Percentiles rank a stretch among this genome's conserved stretches.
These are phyloP conservation scores for Paragyromitra xinjiangensis DNA, from an alignment of 495 filamentous ascomycete species.

Conservation along the genomic window DNA sequence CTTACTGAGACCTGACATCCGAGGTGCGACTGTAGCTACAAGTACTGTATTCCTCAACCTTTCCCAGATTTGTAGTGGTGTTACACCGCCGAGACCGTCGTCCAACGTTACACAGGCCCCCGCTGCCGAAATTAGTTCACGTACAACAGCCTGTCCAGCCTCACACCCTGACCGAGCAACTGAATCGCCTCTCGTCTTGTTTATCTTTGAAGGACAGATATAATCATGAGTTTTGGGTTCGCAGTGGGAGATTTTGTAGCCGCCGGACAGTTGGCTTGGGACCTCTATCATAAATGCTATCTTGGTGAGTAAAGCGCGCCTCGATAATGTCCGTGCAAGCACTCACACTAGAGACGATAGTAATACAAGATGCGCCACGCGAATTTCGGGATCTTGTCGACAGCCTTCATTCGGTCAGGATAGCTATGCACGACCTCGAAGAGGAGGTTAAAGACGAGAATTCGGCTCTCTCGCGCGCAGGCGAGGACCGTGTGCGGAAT, in stretches of 20 bases:
- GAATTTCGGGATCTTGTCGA: conserved; percentile 35
- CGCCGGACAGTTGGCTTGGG: conserved; percentile 20
- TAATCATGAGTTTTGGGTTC: conserved; percentile 18
- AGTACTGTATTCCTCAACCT: no score
- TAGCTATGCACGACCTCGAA: conserved; percentile 19
- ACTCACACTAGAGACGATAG: background rate
- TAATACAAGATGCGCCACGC: conserved; percentile 34
- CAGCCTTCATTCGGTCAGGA: conserved; percentile 4
- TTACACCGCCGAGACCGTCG: background rate
- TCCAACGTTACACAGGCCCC: background rate
- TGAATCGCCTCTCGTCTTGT: background rate
- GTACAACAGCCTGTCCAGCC: background rate
- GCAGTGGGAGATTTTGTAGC: conserved; percentile 14
- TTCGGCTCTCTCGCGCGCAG: conserved; percentile 28
- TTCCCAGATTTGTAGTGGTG: background rate
- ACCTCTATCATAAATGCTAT: conserved; percentile 33
- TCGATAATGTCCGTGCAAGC: background rate
- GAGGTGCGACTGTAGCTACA: no score
- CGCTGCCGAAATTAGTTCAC: background rate
- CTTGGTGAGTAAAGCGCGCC: conserved; percentile 14
- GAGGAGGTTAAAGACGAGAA: conserved; percentile 5
- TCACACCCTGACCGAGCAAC: background rate
- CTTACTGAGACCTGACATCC: no score
- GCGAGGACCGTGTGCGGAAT: conserved; percentile 27
- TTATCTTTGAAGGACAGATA: background rate